Percentiles rank a stretch among this genome's conserved stretches.
phyloP scores from a whole-genome alignment of 2,329 filamentous ascomycete species.

The Cryphonectria nitschkei region DNA sequence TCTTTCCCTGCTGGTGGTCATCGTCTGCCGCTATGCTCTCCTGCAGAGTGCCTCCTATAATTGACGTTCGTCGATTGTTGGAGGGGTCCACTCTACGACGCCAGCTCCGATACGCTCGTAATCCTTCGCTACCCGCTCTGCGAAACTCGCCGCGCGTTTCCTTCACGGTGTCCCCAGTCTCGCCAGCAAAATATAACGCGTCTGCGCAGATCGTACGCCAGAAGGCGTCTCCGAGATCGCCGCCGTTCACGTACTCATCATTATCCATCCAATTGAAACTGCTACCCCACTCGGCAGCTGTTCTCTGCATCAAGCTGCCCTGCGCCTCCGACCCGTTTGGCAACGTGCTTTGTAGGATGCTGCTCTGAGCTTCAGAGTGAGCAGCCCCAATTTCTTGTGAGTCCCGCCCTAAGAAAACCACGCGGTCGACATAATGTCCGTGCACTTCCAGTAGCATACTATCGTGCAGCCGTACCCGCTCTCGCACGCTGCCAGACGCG shows the following conservation, averaged over 20 bases:
- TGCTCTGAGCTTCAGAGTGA: background rate
- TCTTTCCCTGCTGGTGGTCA: background rate
- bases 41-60: background rate
- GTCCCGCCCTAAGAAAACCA: background rate
- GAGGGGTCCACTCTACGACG: background rate
- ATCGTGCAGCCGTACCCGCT: slow-evolving; percentile 3
- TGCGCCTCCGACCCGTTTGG: background rate
- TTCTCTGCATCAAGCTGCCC: background rate
- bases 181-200: background rate
- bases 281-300: background rate
- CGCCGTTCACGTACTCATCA: background rate
- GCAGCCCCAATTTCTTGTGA: background rate
- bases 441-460: slow-evolving; percentile 9
- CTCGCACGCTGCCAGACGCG: slow-evolving; percentile 19
- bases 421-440: background rate
- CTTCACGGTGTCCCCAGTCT: background rate
- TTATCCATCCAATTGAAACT: background rate
- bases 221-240: slow-evolving; percentile 5
- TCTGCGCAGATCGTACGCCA: slow-evolving; percentile 5
- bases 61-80: slow-evolving; percentile 8
- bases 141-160: slow-evolving; percentile 5
- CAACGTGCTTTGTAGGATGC: background rate
- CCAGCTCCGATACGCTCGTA: slow-evolving; percentile 1
- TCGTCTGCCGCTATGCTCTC: background rate
- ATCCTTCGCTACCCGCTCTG: background rate